These are phyloP conservation scores for Pyrenochaeta sp. DNA, from an alignment of 2,329 filamentous ascomycete species.

Conservation along the genomic window DNA sequence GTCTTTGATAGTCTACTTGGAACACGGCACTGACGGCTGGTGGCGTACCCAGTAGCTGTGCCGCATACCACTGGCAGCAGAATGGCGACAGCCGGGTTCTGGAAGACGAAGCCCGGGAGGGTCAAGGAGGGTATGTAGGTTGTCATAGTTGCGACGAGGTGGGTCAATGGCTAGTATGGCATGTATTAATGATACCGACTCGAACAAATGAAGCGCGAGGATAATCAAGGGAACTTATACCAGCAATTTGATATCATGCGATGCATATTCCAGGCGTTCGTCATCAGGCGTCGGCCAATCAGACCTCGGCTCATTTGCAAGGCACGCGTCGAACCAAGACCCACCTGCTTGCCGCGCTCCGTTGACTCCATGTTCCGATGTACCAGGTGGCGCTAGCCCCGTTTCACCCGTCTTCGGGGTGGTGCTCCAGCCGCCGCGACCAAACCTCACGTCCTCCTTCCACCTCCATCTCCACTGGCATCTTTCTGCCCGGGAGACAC, in stretches of 20 bases:
- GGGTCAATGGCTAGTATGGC: conserved; percentile 1
- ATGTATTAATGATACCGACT: neutral
- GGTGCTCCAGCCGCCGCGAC: conserved; percentile 26
- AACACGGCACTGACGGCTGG: conserved; percentile 63
- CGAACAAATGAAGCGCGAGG: neutral
- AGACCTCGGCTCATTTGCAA: conserved; percentile 20
- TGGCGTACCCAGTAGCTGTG: conserved; percentile 74
- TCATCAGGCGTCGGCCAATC: conserved; percentile 21
- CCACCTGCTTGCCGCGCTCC: conserved; percentile 35
- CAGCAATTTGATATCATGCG: conserved; percentile 14
- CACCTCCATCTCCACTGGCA: conserved; percentile 35
- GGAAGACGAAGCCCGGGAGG: conserved; percentile 75
- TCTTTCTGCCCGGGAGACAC: conserved; percentile 29
- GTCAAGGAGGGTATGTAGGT: conserved; percentile 81
- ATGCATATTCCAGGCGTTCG: conserved; percentile 8
- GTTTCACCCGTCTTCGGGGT: conserved; percentile 25
- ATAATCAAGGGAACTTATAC: conserved; percentile 9
- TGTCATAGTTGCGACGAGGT: conserved; percentile 67
- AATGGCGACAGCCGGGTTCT: conserved; percentile 75
- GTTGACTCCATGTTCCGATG: conserved; percentile 10
- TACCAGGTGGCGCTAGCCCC: conserved; percentile 22
- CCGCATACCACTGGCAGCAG: conserved; percentile 79
- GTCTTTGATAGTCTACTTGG: neutral
- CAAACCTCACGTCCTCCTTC: conserved; percentile 33
- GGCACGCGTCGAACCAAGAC: conserved; percentile 22